Evolutionary conservation across 1,284 basidiomycete species (phyloP).

Genomic region (Melampsora americana): DNA sequence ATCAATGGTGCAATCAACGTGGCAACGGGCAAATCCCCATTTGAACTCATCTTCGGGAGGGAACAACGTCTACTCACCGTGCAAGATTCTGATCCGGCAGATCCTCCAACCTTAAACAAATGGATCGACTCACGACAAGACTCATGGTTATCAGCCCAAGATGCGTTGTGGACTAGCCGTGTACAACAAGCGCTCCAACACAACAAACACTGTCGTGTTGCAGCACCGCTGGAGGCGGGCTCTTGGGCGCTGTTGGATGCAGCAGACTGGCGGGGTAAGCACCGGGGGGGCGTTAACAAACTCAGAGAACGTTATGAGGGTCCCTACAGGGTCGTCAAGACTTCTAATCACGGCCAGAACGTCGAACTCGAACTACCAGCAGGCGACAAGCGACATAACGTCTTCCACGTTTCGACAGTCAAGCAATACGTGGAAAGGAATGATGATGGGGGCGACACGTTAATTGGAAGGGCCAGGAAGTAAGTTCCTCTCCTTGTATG

Average conservation of each 20-base stretch:
- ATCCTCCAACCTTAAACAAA: background rate
- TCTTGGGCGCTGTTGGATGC: background rate
- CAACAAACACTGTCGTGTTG: background rate
- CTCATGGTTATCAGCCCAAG: background rate
- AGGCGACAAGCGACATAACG: background rate
- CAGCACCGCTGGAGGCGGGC: background rate
- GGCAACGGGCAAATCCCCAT: conserved; percentile 45
- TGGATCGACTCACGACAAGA: background rate
- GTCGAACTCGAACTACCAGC: conserved; percentile 5
- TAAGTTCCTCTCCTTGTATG: too few species aligned
- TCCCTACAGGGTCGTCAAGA: background rate
- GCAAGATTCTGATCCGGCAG: too few species aligned
- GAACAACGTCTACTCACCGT: too few species aligned
- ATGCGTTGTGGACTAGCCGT: background rate
- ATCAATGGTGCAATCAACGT: conserved; percentile 45
- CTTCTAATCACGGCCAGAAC: conserved; percentile 12
- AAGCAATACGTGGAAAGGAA: too few species aligned
- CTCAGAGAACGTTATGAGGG: conserved; percentile 9
- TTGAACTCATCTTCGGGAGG: conserved; percentile 45
- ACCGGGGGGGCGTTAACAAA: background rate
- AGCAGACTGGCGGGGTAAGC: background rate
- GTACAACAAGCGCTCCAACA: conserved; percentile 16
- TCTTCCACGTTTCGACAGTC: conserved; percentile 21
- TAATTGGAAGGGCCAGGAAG: too few species aligned
- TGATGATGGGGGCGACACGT: too few species aligned